Base-by-base conservation (phyloP, 148 eudicot species). In the Drosera capensis region DNA sequence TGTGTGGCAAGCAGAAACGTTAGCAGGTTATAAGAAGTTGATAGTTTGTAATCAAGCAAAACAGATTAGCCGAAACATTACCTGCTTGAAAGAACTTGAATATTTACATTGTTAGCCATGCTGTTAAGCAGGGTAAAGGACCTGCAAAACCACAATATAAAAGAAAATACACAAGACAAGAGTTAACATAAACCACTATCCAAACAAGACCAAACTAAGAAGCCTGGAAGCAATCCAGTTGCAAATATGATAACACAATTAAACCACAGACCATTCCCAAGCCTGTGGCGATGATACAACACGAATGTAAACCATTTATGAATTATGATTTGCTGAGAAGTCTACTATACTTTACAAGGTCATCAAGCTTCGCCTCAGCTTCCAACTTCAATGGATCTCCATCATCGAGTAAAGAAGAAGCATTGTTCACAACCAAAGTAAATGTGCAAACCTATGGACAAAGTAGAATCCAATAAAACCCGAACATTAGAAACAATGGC, bases 381-480 rank as follows among this genome's bases (percentile, higher is more conserved):
- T 75, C 82, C 70, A 73, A 62, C 63, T 84, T 90, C 30, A 59
- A 18, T 5, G 87, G 82, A 67, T 90, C 92, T n/a, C 58, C 57
- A 28, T 84, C 81, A 52, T 66, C 75, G 45, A 80, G 93, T 51
- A 84, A 74, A 12, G 87, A 78, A 29, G 95, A 57, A 5, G 97
- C 95, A 55, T 90, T 90, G 13, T 82, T 78, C 63, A 90, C 74
- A 24, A 90, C 25, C 67, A 90, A 57, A 48, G 66, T 71, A 46
- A 90, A 90, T 0, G 95, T 88, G 68, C 94, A 88, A 40, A 88
- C 92, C 96, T 88, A 55, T n/a, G n/a, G n/a, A n/a, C n/a, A n/a
- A n/a, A n/a, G 47, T 20, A 9, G 17, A 8, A 2, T 35, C 7
- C 19, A 38, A 2, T 16, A 40, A 18, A 18, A n/a, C n/a, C n/a